A percentile compares a stretch with the other conserved stretches of the same genome.
phyloP scores from a whole-genome alignment of 768 basidiomycete genomes.

The Pleurotus pulmonarius region DNA sequence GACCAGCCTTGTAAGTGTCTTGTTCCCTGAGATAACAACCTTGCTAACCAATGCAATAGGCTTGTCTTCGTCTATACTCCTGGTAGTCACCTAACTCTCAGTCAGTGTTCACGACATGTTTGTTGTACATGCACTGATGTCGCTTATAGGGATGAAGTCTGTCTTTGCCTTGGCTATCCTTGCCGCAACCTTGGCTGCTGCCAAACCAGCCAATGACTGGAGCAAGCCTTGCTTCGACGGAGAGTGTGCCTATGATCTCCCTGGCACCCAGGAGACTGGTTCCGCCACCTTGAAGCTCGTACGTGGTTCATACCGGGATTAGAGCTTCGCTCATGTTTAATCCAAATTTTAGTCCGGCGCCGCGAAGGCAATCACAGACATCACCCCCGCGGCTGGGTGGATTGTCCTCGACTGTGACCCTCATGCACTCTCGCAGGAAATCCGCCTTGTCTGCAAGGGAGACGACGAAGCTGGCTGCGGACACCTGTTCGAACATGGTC shows the following conservation, averaged over 20 bases:
- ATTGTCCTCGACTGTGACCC: constrained; percentile 4
- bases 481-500: constrained; percentile 1
- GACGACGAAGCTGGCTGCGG: background rate
- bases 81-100: background rate
- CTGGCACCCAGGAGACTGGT: background rate
- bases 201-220: constrained; percentile 7
- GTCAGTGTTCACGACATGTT: background rate
- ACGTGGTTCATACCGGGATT: background rate
- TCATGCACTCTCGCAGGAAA: constrained; percentile 2
- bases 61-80: background rate
- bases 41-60: background rate
- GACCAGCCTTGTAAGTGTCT: background rate
- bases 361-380: background rate
- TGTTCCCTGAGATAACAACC: background rate
- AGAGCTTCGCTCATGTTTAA: background rate
- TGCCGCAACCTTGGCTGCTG: constrained; percentile 2
- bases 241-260: constrained; percentile 8
- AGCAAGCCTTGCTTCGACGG: constrained; percentile 6
- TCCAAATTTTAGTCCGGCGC: background rate
- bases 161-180: constrained; percentile 4
- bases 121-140: background rate
- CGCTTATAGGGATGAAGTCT: constrained; percentile 1
- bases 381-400: constrained; percentile 4
- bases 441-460: constrained; percentile 3
- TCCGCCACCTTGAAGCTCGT: constrained; percentile 3